phyloP scores from a whole-genome alignment of 768 basidiomycete species.

The Hypholoma sublateritium region DNA sequence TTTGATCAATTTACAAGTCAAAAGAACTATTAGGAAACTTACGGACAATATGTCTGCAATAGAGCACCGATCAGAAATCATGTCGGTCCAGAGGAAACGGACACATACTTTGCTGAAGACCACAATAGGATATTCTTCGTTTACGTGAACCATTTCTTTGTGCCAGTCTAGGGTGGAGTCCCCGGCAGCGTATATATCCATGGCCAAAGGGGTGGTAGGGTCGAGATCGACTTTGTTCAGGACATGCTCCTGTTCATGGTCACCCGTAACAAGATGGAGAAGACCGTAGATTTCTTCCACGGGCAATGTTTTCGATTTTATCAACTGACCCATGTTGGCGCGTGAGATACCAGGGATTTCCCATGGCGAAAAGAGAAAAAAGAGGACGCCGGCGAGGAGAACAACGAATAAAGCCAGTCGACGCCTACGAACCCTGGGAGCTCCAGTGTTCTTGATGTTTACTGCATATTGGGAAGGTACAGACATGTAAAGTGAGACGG shows the following conservation, averaged over 20 bases:
- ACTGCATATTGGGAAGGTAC: slow-evolving; percentile 6
- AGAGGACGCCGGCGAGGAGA: slow-evolving; percentile 30
- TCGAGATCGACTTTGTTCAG: slow-evolving; percentile 44
- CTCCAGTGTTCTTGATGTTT: slow-evolving; percentile 10
- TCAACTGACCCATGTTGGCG: slow-evolving; percentile 37
- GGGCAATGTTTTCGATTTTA: slow-evolving; percentile 27
- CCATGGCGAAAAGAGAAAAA: slow-evolving; percentile 46
- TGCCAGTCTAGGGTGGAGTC: slow-evolving; percentile 44
- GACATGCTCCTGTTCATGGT: slow-evolving; percentile 38
- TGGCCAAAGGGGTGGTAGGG: slow-evolving; percentile 44
- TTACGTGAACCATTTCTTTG: slow-evolving; percentile 39
- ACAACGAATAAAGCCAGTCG: slow-evolving; percentile 43
- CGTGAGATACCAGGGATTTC: slow-evolving; percentile 38
- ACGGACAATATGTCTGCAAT: slow-evolving; percentile 76
- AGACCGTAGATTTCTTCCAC: slow-evolving; percentile 71
- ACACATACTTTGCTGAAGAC: slow-evolving; percentile 77
- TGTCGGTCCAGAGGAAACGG: background rate
- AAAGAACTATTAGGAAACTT: slow-evolving; percentile 27
- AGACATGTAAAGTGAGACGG: slow-evolving; percentile 8
- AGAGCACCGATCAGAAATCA: background rate
- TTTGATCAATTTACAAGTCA: background rate
- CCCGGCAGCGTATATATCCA: slow-evolving; percentile 55
- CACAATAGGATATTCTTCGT: slow-evolving; percentile 58
- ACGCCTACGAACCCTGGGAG: slow-evolving; percentile 37
- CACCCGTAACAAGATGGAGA: slow-evolving; percentile 61